These are phyloP conservation scores for Triangularia verruculosa DNA, from an alignment of 2,329 filamentous ascomycete genomes.

Conservation along the genomic window DNA sequence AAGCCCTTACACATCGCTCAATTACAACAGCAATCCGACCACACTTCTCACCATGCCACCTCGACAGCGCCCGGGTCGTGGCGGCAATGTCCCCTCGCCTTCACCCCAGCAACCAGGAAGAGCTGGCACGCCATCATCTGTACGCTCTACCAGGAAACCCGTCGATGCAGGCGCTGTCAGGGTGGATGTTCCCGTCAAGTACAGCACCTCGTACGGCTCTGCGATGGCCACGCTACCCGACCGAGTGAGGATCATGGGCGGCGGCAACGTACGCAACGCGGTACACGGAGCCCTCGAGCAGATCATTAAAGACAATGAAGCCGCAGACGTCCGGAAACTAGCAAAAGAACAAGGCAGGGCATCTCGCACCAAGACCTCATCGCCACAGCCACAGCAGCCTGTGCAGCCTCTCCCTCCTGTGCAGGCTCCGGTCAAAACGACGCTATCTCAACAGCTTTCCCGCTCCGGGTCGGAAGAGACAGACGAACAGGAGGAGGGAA, in stretches of 20 bases:
- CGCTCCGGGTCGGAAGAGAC: background rate
- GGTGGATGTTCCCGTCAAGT: slow-evolving; percentile 24
- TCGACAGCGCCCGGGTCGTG: background rate
- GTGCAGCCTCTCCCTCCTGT: background rate
- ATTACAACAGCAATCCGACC: background rate
- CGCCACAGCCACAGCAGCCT: background rate
- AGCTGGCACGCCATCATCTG: background rate
- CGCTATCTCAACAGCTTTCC: background rate
- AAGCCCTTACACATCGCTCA: background rate
- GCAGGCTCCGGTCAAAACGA: background rate
- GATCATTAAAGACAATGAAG: slow-evolving; percentile 18
- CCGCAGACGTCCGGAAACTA: background rate
- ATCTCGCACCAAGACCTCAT: slow-evolving; percentile 5
- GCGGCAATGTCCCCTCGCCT: background rate
- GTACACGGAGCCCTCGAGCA: slow-evolving; percentile 19
- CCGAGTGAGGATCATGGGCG: slow-evolving; percentile 11
- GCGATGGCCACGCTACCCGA: slow-evolving; percentile 26
- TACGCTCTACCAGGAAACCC: background rate
- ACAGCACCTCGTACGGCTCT: slow-evolving; percentile 32
- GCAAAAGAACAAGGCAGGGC: background rate
- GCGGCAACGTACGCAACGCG: slow-evolving; percentile 15
- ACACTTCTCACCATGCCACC: background rate
- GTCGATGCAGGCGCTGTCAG: background rate
- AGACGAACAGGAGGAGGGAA: background rate
- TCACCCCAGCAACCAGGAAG: slow-evolving; percentile 2